Percentiles rank a stretch among this genome's conserved stretches.
Evolutionary conservation across 2,329 filamentous ascomycete genomes (phyloP).

Genomic region (Thielaviopsis cerberus): DNA sequence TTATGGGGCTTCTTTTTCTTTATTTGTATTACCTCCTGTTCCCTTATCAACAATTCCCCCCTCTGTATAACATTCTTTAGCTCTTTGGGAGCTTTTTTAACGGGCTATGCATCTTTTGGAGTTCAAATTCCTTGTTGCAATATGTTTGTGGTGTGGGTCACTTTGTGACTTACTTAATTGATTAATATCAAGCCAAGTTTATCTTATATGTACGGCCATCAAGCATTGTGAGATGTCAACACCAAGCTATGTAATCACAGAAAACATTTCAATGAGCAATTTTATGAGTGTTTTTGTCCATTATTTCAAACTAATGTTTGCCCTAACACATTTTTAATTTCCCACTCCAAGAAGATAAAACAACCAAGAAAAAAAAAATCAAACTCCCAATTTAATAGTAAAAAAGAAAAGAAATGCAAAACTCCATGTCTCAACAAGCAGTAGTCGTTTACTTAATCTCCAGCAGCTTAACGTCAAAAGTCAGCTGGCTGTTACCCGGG

Average conservation of each 20-base stretch:
- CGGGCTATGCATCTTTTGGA: not conserved
- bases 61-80: not conserved
- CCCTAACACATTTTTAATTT: not conserved
- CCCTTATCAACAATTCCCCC: not conserved
- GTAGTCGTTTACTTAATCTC: conserved; percentile 51
- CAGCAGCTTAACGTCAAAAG: conserved; percentile 79
- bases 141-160: not conserved
- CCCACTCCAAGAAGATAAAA: not conserved
- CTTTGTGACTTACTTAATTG: not conserved
- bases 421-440: not conserved
- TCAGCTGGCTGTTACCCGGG: conserved; percentile 73
- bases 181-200: not conserved
- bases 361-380: conserved; percentile 1
- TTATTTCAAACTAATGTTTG: not conserved
- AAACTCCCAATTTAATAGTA: not conserved
- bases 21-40: not conserved
- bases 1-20: not conserved
- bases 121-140: not conserved
- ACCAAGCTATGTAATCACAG: not conserved
- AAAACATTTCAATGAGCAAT: not conserved
- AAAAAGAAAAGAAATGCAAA: not conserved
- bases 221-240: not conserved
- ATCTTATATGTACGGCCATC: not conserved
- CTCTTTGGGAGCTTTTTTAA: not conserved
- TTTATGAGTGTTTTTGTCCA: not conserved